phyloP scores from a whole-genome alignment of 208 protist genomes.

The Trypanosoma rangeli region DNA sequence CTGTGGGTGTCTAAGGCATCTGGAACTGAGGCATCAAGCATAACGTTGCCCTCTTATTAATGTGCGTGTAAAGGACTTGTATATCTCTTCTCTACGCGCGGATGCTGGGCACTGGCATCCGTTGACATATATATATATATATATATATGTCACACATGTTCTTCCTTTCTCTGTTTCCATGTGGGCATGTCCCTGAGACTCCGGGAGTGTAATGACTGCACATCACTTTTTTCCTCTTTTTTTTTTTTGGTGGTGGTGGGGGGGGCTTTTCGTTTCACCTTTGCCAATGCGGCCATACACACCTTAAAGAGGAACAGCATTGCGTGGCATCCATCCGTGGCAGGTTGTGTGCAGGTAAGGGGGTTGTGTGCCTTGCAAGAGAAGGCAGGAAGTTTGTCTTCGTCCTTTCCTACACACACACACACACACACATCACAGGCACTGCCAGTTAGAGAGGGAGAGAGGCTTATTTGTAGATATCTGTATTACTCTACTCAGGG shows the following conservation, averaged over 20 bases:
- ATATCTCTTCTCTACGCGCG: not conserved
- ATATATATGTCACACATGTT: not conserved
- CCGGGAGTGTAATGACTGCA: no score
- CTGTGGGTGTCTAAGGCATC: no score
- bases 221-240: not conserved
- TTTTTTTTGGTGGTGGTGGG: no score
- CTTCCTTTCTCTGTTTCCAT: no score
- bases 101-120: not conserved
- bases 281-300: not conserved
- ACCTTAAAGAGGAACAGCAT: not conserved
- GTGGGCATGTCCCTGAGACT: no score
- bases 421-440: not conserved
- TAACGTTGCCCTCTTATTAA: not conserved
- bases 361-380: not conserved
- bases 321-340: not conserved
- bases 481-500: not conserved
- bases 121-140: slow-evolving; percentile 6
- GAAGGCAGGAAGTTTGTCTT: not conserved
- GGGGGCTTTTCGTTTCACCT: not conserved
- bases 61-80: not conserved
- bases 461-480: not conserved
- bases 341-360: not conserved
- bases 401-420: not conserved
- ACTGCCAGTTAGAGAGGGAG: not conserved
- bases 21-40: not conserved